Evolutionary conservation across 2,329 filamentous ascomycete genomes (phyloP), one percentile per base, ranked within the genome.

Genomic region (Pezicula neosporulosa): DNA sequence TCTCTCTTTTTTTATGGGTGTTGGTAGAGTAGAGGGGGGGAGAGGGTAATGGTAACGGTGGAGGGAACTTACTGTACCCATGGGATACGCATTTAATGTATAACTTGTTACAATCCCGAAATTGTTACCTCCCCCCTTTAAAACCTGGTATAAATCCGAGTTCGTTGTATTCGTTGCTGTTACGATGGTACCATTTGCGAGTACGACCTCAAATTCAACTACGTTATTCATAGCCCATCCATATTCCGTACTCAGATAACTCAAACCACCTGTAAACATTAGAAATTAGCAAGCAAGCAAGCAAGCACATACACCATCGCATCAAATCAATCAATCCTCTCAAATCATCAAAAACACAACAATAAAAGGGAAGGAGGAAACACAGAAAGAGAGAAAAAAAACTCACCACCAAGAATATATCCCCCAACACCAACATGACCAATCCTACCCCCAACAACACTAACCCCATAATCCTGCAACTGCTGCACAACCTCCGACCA

Each of bases 51-150:
- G n/a, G n/a, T n/a, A n/a, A n/a, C n/a, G n/a, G n/a, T n/a, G 6
- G 24, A 6, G 24, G 7, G 24, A 6, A 24, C 24, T 24, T 19
- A 19, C 41, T 21, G 36, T 33, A n/a, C 56, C 65, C 12, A 66
- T 63, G n/a, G 62, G 63, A 43, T 64, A 52, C 3, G 65, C 51
- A 44, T 60, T 52, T 38, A 65, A 44, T 12, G 58, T 60, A 53
- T 64, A 77, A 9, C 67, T 66, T 13, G 75, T 74, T 15, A 77
- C 71, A 51, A 78, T 70, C 44, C 78, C 79, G 55, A 76, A 81
- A 60, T 79, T 81, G 62, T 74, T 79, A 16, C 76, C 74, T 16
- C 81, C 80, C 10, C 80, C 81, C 49, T 75, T 75, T 4, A 83
- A 70, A 0, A 74, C 77, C 56, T 69, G 70, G 64, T 71, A 82